Evolutionary conservation across 345 rosid genomes (phyloP), one percentile per base, ranked within the genome.

Genomic region (Euphorbia pulcherrima): DNA sequence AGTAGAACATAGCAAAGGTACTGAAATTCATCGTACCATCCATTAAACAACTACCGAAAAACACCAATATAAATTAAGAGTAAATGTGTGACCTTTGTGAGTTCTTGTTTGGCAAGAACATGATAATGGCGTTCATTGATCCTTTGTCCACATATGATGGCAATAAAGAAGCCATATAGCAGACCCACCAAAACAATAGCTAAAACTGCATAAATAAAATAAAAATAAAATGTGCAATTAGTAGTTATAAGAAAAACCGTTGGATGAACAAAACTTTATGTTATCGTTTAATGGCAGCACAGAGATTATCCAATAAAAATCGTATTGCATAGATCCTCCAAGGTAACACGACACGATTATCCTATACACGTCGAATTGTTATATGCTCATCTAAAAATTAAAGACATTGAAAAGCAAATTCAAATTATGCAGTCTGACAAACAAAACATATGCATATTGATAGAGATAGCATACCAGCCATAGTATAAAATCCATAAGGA

Each of bases 121-220:
- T 95, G 99, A 73, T 95, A 91, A 68, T 95, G 99, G 27, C 99
- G 89, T 76, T 95, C 99, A 69, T 79, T 92, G 67, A 95, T 95
- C 88, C 86, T 84, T 78, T 95, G 99, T 63, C 99, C 99, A 75
- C 99, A 95, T 79, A 95, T 95, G 69, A 95, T 95, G 65, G 97
- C 97, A 33, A 95, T 95, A 83, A 95, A 92, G 81, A 92, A 91
- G 56, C 97, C 99, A 51, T 95, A 95, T 64, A 95, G 93, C 76
- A 95, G 74, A 75, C 99, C 99, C 82, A 95, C 99, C 87, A 95
- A 79, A 62, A 95, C 76, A 77, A 95, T 92, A 63, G 97, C 97
- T 77, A 95, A 80, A 73, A 84, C 97, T 95, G 87, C 84, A 79
- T 17, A 28, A 17, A 44, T 8, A 30, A 62, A 54, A 64, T 41